Conservation (phyloP, 2,329 filamentous ascomycete genomes). For the Calonectria hawksworthii region DNA sequence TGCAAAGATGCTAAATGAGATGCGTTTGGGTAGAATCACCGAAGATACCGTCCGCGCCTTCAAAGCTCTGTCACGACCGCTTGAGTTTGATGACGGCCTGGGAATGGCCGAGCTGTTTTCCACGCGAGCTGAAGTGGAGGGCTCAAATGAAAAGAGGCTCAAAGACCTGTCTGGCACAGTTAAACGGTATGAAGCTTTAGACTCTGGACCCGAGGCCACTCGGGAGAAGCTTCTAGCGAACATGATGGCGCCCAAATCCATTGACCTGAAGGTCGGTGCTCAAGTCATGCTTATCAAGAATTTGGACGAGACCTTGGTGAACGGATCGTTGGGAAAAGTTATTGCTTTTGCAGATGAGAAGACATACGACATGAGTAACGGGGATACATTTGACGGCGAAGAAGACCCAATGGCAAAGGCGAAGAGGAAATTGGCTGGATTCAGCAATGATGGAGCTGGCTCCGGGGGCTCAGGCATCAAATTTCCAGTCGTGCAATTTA, state of each 20-base stretch:
- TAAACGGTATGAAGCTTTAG: conserved; percentile 79
- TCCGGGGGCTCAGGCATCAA: conserved; percentile 62
- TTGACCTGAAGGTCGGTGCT: conserved; percentile 89
- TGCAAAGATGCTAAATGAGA: conserved; percentile 96
- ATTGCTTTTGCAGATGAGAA: conserved; percentile 59
- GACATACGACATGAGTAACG: conserved; percentile 54
- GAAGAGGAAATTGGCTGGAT: conserved; percentile 70
- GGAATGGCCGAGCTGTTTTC: conserved; percentile 88
- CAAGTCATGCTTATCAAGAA: conserved; percentile 99
- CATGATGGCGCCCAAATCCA: conserved; percentile 89
- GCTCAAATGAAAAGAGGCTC: conserved; percentile 84
- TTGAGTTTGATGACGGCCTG: conserved; percentile 81
- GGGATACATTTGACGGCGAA: conserved; percentile 56
- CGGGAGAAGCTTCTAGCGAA: conserved; percentile 86
- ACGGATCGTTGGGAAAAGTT: conserved; percentile 92
- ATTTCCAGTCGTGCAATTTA: conserved; percentile 90
- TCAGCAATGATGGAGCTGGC: conserved; percentile 57
- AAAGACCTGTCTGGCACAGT: conserved; percentile 76
- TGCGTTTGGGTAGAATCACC: conserved; percentile 88
- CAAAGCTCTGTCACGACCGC: conserved; percentile 77
- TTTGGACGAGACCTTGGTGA: conserved; percentile 92
- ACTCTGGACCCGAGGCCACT: conserved; percentile 79
- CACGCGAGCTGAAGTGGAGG: conserved; percentile 89
- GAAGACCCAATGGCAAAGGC: conserved; percentile 61
- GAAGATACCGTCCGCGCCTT: conserved; percentile 84